Evolutionary conservation across 345 rosid genomes (phyloP), one percentile per base, ranked within the genome.

Genomic region (Gossypioides kirkii): DNA sequence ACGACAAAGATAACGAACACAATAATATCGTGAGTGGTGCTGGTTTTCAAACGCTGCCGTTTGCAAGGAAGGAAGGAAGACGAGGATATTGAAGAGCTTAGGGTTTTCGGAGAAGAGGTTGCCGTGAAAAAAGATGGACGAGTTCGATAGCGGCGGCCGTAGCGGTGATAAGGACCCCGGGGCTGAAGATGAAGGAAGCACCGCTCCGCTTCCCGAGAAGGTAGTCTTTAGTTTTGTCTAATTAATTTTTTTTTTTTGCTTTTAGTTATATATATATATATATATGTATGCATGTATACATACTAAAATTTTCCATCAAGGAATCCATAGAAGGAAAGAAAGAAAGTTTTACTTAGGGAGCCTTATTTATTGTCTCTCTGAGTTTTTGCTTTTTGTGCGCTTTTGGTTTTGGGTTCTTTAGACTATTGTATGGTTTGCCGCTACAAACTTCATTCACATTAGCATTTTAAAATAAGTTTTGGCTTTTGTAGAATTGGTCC

Each of bases 201-300:
- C 94, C 26, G 92, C 96, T 79, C 98, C 97, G 1, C 82, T 92
- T 74, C 99, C 99, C 10, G 99, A 88, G 63, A 92, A 87, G 97
- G 98, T 92, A 26, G 9, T 54, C 22, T 22, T 56, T 56, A 56
- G 9, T 59, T 76, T 54, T 25, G n/a, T 54, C 26, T 55, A 41
- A 6, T 20, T 18, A 3, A 7, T 52, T 10, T 11, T 22, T 16
- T 41, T 0, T 13, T 71, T 8, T 11, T 11, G 13, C 12, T 54
- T 54, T 22, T 9, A 59, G 64, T 49, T 66, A 68, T 46, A n/a
- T n/a, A n/a, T n/a, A n/a, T n/a, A n/a, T n/a, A n/a, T n/a, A n/a
- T n/a, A n/a, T n/a, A 65, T 45, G 49, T 63, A 32, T 32, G 38
- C 5, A 1, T 32, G 38, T 32, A 5, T 32, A 6, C 38, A 32